Base-by-base conservation (phyloP, 2,329 filamentous ascomycete species). In the Magnaporthiopsis rhizophila region DNA sequence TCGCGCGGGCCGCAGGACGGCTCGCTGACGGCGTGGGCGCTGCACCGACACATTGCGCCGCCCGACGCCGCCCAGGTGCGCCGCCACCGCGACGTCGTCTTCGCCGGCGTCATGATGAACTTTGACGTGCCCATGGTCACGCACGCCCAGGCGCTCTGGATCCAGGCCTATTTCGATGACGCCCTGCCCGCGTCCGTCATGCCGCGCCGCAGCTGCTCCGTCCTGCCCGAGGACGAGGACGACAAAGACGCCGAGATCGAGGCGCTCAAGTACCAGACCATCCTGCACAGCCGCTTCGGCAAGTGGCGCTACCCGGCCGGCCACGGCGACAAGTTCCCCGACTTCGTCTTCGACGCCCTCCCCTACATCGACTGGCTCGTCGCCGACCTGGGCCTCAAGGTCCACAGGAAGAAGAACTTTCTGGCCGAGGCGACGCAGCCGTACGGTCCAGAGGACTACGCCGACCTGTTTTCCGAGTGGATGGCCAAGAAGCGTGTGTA, bases 321-420 rank as follows among this genome's bases (percentile, higher is more conserved):
- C 0, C 87, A 85, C 70, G 89, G 89, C 1, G 79, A 77, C 56
- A 81, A 79, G 70, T 79, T 82, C 65, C 87, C 87, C 0, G 89
- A 91, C 72, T 87, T 92, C 68, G 86, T 90, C 24, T 93, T 94
- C 70, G 91, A 95, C 73, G 83, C 83, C 0, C 72, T 94, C 64
- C 89, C 89, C 4, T 95, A 92, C 65, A 72, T 91, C 24, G 90
- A 93, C 73, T 70, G 88, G 70, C 72, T 94, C 71, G 72, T 90
- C 66, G 75, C 77, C 5, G 90, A 94, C 72, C 69, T 93, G 64
- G 88, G 85, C 0, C 73, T 92, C 64, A 76, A 80, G 24, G 76
- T 77, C 18, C 78, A 82, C 67, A 76, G 85, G 45, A 89, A 89
- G 76, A 74, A 79, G 64, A 80, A 83, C 0, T 78, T 75, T 70